These are phyloP conservation scores for Pythium insidiosum DNA, from an alignment of 352 stramenopile genomes.

Conservation along the genomic window DNA sequence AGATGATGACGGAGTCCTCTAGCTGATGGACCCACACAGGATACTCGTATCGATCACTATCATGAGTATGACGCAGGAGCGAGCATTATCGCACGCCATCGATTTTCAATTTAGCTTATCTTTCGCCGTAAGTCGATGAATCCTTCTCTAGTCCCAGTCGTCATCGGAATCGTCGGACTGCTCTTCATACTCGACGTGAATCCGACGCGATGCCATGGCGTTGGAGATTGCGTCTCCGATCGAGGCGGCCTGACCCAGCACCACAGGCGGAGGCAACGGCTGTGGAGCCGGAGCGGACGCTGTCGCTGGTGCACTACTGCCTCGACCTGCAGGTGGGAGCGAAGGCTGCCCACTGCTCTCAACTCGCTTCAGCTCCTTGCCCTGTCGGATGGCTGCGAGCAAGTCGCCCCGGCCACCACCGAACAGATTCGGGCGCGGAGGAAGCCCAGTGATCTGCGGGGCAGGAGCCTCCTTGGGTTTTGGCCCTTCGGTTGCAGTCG, in stretches of 20 bases:
- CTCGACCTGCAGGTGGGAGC: no score
- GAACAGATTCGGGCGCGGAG: constrained; percentile 60
- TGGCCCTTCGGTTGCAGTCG: background rate
- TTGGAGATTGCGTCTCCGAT: constrained; percentile 80
- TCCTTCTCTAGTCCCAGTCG: constrained; percentile 66
- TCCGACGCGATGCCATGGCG: constrained; percentile 68
- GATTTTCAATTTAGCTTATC: no score
- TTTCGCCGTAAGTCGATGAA: no score
- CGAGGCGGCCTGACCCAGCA: constrained; percentile 33
- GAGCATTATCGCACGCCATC: no score
- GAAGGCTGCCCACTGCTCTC: no score
- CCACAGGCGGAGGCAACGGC: constrained; percentile 8
- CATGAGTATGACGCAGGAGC: no score
- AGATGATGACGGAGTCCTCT: no score
- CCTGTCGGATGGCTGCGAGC: constrained; percentile 68
- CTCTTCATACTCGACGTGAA: constrained; percentile 77
- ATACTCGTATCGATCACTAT: no score
- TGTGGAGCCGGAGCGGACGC: constrained; percentile 6
- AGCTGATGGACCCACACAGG: no score
- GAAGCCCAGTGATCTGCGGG: constrained; percentile 31
- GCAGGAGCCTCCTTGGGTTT: constrained; percentile 8
- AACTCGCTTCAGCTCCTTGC: constrained; percentile 45
- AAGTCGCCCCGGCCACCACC: constrained; percentile 59
- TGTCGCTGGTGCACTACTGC: no score
- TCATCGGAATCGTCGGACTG: constrained; percentile 71